Percentiles rank a stretch among this genome's conserved stretches.
Conservation (phyloP, 768 basidiomycete species). For the Amyloporia xantha region DNA sequence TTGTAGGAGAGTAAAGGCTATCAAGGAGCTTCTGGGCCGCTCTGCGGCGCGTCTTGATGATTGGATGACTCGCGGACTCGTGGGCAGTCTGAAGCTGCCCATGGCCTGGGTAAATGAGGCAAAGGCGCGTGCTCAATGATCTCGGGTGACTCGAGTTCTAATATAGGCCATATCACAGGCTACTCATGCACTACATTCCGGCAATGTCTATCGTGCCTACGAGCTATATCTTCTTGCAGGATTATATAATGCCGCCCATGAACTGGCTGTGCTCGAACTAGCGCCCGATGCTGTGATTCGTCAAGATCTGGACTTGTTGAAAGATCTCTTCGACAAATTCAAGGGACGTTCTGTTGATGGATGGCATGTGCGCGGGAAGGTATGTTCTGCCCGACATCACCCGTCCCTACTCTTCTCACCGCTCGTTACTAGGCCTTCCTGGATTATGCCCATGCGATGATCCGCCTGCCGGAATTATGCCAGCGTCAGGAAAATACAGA, state of each 20-base stretch:
- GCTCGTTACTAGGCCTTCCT: conserved; percentile 46
- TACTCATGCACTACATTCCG: conserved; percentile 51
- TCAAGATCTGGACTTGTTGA: conserved; percentile 49
- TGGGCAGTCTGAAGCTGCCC: conserved; percentile 77
- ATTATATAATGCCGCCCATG: conserved; percentile 68
- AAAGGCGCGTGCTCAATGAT: conserved; percentile 43
- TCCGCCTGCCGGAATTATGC: conserved; percentile 49
- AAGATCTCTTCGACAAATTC: conserved; percentile 64
- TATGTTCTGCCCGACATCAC: conserved; percentile 22
- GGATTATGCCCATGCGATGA: conserved; percentile 65
- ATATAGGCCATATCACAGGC: conserved; percentile 40
- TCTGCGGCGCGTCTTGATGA: conserved; percentile 61
- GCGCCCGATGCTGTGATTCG: conserved; percentile 81
- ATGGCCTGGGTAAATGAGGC: conserved; percentile 86
- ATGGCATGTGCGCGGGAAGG: conserved; percentile 86
- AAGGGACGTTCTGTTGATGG: conserved; percentile 51
- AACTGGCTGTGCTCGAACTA: conserved; percentile 77
- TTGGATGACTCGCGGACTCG: conserved; percentile 64
- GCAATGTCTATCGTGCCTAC: conserved; percentile 67
- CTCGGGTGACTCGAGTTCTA: neutral
- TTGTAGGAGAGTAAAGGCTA: conserved; percentile 69
- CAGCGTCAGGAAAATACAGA: conserved; percentile 35
- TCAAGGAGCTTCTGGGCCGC: conserved; percentile 74
- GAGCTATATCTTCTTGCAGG: conserved; percentile 68
- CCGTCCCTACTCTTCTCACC: neutral